Percentiles rank a stretch among this genome's conserved stretches.
Conservation (phyloP, 2,329 filamentous ascomycete genomes). For the Pestalotiopsis fici region DNA sequence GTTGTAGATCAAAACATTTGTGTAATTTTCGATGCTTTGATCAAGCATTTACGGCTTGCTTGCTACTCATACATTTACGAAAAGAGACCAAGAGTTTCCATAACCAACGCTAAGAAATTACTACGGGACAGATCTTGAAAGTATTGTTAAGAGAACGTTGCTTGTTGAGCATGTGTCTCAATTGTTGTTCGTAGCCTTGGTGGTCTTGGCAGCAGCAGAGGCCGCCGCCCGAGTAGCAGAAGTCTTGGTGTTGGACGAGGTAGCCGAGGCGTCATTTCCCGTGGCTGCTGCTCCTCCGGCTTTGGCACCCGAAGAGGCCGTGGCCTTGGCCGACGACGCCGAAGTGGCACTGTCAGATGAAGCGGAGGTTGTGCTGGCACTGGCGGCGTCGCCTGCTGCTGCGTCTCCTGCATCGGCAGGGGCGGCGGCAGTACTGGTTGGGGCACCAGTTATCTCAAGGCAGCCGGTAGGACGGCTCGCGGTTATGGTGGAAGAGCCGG, state of each 20-base stretch:
- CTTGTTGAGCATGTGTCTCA: not conserved
- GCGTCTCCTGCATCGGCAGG: not conserved
- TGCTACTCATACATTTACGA: too few relatives aligned
- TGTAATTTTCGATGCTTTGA: too few relatives aligned
- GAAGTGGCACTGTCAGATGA: not conserved
- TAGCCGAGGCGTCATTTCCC: not conserved
- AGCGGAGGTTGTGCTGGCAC: not conserved
- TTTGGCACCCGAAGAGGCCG: not conserved
- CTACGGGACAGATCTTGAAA: too few relatives aligned
- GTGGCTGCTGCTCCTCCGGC: not conserved
- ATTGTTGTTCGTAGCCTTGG: not conserved
- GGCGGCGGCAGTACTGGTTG: not conserved
- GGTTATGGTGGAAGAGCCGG: constrained; percentile 13
- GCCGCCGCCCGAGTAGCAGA: not conserved
- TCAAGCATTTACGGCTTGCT: too few relatives aligned
- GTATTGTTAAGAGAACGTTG: too few relatives aligned
- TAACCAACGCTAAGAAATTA: too few relatives aligned
- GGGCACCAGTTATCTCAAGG: constrained; percentile 13
- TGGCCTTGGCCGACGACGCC: not conserved
- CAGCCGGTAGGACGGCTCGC: constrained; percentile 19
- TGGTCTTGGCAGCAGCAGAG: not conserved
- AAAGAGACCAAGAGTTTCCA: too few relatives aligned
- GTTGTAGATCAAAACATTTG: too few relatives aligned
- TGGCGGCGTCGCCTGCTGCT: not conserved
- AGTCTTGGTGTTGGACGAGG: not conserved